These are phyloP conservation scores for Dissophora ornata DNA, from an alignment of 192 early-diverging fungal species.

Conservation along the genomic window DNA sequence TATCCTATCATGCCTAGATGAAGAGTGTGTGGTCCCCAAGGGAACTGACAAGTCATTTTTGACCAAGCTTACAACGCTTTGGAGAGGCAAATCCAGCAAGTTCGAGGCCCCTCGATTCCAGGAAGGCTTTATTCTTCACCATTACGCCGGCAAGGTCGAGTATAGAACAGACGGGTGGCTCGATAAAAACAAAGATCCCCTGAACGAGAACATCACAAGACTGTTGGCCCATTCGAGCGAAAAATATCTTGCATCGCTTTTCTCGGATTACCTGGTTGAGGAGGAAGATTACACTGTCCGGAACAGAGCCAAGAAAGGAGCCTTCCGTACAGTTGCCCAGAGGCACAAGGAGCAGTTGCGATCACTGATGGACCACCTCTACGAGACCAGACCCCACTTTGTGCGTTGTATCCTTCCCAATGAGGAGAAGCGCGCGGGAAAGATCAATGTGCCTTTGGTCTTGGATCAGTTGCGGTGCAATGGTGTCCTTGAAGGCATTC, in stretches of 20 bases:
- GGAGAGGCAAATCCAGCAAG: constrained; percentile 89
- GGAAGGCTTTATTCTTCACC: constrained; percentile 89
- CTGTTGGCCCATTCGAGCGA: constrained; percentile 86
- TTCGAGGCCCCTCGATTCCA: constrained; percentile 90
- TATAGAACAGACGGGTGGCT: constrained; percentile 93
- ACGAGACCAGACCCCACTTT: constrained; percentile 95
- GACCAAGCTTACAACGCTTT: constrained; percentile 89
- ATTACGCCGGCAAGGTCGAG: constrained; percentile 97
- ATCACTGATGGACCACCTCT: constrained; percentile 89
- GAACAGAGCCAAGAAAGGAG: constrained; percentile 78
- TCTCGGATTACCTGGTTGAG: constrained; percentile 82
- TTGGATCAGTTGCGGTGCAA: constrained; percentile 96
- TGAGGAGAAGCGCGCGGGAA: constrained; percentile 86
- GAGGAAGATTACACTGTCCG: constrained; percentile 58
- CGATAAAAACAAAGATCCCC: constrained; percentile 98
- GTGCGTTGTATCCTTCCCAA: constrained; percentile 99
- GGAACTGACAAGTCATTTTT: constrained; percentile 96
- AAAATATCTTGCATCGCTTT: constrained; percentile 82
- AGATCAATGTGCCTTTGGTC: constrained; percentile 85
- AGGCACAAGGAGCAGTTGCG: constrained; percentile 94
- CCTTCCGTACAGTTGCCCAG: constrained; percentile 94
- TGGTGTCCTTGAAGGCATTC: constrained; percentile 97
- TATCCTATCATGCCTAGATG: constrained; percentile 94
- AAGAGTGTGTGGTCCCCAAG: constrained; percentile 98
- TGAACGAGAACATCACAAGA: constrained; percentile 94